Evolutionary conservation across 164 flowering plant species (phyloP).

Genomic region (Paratinospora sagittata): DNA sequence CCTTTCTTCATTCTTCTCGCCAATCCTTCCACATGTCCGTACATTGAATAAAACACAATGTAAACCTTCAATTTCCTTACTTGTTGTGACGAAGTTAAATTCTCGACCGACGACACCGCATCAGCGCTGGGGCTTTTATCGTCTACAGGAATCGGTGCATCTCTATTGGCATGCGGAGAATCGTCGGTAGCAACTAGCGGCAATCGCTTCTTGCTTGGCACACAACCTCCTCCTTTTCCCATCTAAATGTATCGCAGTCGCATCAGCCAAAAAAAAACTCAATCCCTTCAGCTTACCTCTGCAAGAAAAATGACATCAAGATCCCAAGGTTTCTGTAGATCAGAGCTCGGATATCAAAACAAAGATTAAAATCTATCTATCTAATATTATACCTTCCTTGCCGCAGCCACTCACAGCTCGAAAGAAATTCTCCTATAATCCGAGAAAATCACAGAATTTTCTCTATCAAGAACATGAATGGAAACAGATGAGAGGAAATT

Average conservation of each 20-base stretch:
- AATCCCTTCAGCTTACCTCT: background rate
- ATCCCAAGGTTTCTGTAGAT: background rate
- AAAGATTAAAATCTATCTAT: background rate
- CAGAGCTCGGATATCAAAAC: background rate
- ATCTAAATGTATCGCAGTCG: constrained; percentile 18
- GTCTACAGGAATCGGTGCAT: constrained; percentile 6
- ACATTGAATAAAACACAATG: constrained; percentile 68
- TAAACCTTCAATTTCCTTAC: constrained; percentile 38
- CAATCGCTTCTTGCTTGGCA: constrained; percentile 57
- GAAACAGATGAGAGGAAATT: no score
- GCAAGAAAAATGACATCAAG: background rate
- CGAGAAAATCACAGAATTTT: background rate
- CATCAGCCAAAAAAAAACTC: background rate
- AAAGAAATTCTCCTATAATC: background rate
- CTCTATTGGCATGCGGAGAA: constrained; percentile 15
- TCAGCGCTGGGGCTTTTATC: constrained; percentile 11
- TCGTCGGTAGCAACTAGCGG: constrained; percentile 25
- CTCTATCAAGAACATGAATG: background rate
- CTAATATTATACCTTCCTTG: constrained; percentile 1
- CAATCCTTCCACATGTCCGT: constrained; percentile 56
- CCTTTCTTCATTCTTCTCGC: constrained; percentile 62
- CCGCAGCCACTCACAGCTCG: background rate
- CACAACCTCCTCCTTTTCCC: constrained; percentile 90
- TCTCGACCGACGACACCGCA: constrained; percentile 5
- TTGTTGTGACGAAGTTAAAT: constrained; percentile 4